Conservation (phyloP, 805 yeast species). For the Metschnikowia chrysomelidarum region DNA sequence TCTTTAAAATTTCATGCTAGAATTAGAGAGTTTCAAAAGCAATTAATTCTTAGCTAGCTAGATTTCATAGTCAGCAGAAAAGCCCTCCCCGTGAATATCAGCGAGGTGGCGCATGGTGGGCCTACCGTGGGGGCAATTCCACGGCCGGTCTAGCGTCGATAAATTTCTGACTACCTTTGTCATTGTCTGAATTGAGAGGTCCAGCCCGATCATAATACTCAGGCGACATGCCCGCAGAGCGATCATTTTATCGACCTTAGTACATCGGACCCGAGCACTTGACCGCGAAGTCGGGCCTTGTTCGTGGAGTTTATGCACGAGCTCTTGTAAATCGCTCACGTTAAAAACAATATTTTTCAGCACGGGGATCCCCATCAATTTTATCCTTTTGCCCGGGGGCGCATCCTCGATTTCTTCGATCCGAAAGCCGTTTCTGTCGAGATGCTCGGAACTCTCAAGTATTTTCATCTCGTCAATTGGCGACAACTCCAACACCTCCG, state of each 20-base stretch:
- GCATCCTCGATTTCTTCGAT: conserved; percentile 47
- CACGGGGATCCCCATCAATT: conserved; percentile 63
- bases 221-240: conserved; percentile 95
- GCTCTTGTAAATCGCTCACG: conserved; percentile 68
- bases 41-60: no score
- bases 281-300: conserved; percentile 18
- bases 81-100: conserved; percentile 40
- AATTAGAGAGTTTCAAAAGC: no score
- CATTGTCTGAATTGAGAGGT: conserved; percentile 63
- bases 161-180: conserved; percentile 61
- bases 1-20: no score
- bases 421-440: conserved; percentile 74
- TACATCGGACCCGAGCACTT: conserved; percentile 48
- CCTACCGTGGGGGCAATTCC: conserved; percentile 97
- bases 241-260: conserved; percentile 77
- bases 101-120: conserved; percentile 93
- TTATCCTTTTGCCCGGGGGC: conserved; percentile 56
- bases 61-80: conserved; percentile 15
- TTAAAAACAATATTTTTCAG: conserved; percentile 71
- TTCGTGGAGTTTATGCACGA: conserved; percentile 65
- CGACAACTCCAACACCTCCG: conserved; percentile 62
- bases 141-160: conserved; percentile 79
- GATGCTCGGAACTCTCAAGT: conserved; percentile 53
- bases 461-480: conserved; percentile 77
- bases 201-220: conserved; percentile 91